Conservation (phyloP, 192 early-diverging fungal genomes). For the Rhizoclosmatium globosum region DNA sequence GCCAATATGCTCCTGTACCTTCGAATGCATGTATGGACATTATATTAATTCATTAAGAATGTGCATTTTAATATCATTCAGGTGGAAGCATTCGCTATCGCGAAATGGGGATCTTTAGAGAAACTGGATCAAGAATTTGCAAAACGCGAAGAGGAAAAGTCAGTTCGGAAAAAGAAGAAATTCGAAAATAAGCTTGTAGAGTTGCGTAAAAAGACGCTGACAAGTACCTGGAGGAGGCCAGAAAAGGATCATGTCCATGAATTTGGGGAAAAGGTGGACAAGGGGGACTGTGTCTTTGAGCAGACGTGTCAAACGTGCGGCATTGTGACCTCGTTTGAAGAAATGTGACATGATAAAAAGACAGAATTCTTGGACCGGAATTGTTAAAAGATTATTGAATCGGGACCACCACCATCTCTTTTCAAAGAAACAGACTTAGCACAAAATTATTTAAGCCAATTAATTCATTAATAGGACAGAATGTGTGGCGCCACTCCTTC, state of each 20-base stretch:
- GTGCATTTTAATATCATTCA: slow-evolving; percentile 25
- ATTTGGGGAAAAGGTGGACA: slow-evolving; percentile 62
- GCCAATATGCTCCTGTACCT: slow-evolving; percentile 97
- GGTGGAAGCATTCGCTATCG: slow-evolving; percentile 91
- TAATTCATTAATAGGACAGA: too few relatives aligned
- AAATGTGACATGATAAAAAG: not conserved
- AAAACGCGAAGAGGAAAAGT: slow-evolving; percentile 78
- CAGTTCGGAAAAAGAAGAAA: slow-evolving; percentile 82
- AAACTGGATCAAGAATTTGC: slow-evolving; percentile 90
- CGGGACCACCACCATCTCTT: too few relatives aligned
- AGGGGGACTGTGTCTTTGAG: slow-evolving; percentile 23
- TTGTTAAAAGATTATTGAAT: too few relatives aligned
- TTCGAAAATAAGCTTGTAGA: slow-evolving; percentile 82
- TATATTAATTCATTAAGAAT: not conserved
- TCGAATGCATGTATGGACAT: slow-evolving; percentile 67
- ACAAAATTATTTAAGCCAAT: too few relatives aligned
- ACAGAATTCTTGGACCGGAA: too few relatives aligned
- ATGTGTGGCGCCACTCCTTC: too few relatives aligned
- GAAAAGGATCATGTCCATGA: slow-evolving; percentile 78
- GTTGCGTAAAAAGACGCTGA: slow-evolving; percentile 80
- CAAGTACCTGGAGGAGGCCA: slow-evolving; percentile 73
- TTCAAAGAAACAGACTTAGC: too few relatives aligned
- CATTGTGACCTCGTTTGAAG: slow-evolving; percentile 22
- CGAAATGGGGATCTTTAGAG: slow-evolving; percentile 92
- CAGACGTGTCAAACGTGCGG: slow-evolving; percentile 31